These are phyloP conservation scores for Penicillium silybi DNA, from an alignment of 495 filamentous ascomycete species.

Conservation along the genomic window DNA sequence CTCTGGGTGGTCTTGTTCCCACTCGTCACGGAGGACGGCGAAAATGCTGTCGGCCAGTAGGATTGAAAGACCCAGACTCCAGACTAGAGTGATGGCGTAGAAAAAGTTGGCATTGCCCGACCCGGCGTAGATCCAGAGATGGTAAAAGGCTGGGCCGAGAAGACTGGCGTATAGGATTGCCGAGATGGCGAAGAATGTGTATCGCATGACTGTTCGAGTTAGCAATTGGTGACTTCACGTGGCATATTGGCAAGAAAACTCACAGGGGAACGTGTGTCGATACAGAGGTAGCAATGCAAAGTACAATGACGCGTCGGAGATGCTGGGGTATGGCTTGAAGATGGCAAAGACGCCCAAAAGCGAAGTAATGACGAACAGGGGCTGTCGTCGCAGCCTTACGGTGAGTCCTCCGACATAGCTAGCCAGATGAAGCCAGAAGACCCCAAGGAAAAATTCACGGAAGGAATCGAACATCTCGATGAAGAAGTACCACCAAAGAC, in stretches of 20 bases:
- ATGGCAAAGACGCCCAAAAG: slow-evolving; percentile 84
- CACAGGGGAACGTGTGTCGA: slow-evolving; percentile 85
- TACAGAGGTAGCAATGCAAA: slow-evolving; percentile 82
- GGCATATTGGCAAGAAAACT: slow-evolving; percentile 27
- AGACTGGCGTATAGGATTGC: slow-evolving; percentile 82
- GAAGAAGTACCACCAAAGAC: slow-evolving; percentile 99
- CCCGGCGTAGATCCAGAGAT: slow-evolving; percentile 97
- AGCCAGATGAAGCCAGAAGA: slow-evolving; percentile 94
- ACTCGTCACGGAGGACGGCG: slow-evolving; percentile 86
- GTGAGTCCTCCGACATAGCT: slow-evolving; percentile 83
- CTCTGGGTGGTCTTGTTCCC: slow-evolving; percentile 88
- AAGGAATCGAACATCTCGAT: slow-evolving; percentile 99
- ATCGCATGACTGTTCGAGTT: slow-evolving; percentile 69
- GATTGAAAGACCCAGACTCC: slow-evolving; percentile 82
- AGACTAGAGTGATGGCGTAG: slow-evolving; percentile 97
- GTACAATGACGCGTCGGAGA: slow-evolving; percentile 80
- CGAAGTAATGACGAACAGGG: slow-evolving; percentile 76
- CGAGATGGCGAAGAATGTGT: slow-evolving; percentile 79
- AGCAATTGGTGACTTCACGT: slow-evolving; percentile 2
- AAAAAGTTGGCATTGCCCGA: slow-evolving; percentile 99
- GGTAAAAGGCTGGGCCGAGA: slow-evolving; percentile 91
- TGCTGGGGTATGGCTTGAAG: slow-evolving; percentile 94
- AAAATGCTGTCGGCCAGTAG: slow-evolving; percentile 82
- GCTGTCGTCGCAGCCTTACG: slow-evolving; percentile 74
- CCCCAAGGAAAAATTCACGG: slow-evolving; percentile 91